phyloP scores from a whole-genome alignment of 371 early-diverging fungal species.

The Zopfochytrium polystomum region DNA sequence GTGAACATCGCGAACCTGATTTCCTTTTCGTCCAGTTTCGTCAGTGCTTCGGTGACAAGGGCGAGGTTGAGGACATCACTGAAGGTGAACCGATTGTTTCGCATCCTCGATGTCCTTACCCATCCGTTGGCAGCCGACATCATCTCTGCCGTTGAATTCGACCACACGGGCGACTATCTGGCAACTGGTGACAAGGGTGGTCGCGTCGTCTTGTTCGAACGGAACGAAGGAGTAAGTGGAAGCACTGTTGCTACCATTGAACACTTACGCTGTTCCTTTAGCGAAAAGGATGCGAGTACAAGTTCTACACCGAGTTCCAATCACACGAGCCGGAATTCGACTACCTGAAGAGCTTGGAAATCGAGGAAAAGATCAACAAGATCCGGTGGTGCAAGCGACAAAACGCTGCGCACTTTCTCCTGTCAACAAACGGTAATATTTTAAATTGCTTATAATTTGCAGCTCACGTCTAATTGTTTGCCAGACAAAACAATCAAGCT shows the following conservation, averaged over 20 bases:
- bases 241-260: too few relatives aligned
- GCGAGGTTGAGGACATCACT: conserved; percentile 95
- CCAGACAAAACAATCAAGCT: conserved; percentile 98
- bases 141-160: conserved; percentile 98
- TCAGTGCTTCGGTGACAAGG: conserved; percentile 98
- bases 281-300: conserved; percentile 98
- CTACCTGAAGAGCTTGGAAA: conserved; percentile 98
- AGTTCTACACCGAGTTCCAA: too few relatives aligned
- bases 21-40: too few relatives aligned
- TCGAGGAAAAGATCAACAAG: conserved; percentile 99
- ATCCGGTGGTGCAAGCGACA: conserved; percentile 95
- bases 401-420: conserved; percentile 91
- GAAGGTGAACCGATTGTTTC: conserved; percentile 85
- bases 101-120: conserved; percentile 80
- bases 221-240: conserved; percentile 88
- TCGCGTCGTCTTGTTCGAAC: conserved; percentile 95
- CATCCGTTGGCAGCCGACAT: conserved; percentile 93
- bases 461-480: too few relatives aligned
- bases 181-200: conserved; percentile 98
- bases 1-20: too few relatives aligned
- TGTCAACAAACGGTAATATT: conserved; percentile 91
- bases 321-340: too few relatives aligned
- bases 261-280: too few relatives aligned
- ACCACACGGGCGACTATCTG: conserved; percentile 92
- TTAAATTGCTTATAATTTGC: not conserved